A percentile compares a stretch with the other conserved stretches of the same genome.
Evolutionary conservation across 73 alveolate species (phyloP).

Genomic region (Uronychia setigera): DNA sequence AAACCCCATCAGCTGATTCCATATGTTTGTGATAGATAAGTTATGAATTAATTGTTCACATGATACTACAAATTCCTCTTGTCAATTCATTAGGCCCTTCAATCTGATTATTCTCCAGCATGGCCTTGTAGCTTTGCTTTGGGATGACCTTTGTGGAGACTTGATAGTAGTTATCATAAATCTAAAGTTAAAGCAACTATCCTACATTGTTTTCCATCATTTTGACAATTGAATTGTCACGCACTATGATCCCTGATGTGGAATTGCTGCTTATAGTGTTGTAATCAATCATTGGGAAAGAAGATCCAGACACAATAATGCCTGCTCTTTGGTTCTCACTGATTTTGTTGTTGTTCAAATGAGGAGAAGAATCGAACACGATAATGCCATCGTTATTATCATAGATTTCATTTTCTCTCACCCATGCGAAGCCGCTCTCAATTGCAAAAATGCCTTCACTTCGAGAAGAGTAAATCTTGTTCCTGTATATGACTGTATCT

Average conservation of each 20-base stretch:
- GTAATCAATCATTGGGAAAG: slow-evolving; percentile 75
- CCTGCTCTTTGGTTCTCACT: slow-evolving; percentile 91
- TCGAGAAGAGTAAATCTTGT: slow-evolving; percentile 85
- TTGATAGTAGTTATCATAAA: slow-evolving; percentile 58
- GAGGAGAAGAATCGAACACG: slow-evolving; percentile 81
- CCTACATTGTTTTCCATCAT: slow-evolving; percentile 48
- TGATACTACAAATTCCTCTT: not conserved
- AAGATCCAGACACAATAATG: slow-evolving; percentile 71
- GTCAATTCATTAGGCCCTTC: slow-evolving; percentile 47
- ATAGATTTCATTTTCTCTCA: slow-evolving; percentile 83
- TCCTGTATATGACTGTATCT: slow-evolving; percentile 81
- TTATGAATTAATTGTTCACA: not conserved
- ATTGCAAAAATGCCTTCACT: slow-evolving; percentile 94
- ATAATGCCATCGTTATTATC: slow-evolving; percentile 97
- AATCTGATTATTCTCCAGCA: slow-evolving; percentile 35
- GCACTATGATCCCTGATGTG: slow-evolving; percentile 66
- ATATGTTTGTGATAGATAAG: not conserved
- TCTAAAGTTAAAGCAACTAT: not conserved
- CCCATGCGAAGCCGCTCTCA: slow-evolving; percentile 86
- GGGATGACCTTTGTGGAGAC: slow-evolving; percentile 34
- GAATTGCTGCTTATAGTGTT: slow-evolving; percentile 63
- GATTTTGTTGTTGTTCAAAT: slow-evolving; percentile 85
- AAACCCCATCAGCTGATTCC: not conserved
- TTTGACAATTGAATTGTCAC: slow-evolving; percentile 66
- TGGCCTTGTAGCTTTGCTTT: slow-evolving; percentile 10